Evolutionary conservation across 2,329 filamentous ascomycete genomes (phyloP).

Genomic region (Cercospora sojina): DNA sequence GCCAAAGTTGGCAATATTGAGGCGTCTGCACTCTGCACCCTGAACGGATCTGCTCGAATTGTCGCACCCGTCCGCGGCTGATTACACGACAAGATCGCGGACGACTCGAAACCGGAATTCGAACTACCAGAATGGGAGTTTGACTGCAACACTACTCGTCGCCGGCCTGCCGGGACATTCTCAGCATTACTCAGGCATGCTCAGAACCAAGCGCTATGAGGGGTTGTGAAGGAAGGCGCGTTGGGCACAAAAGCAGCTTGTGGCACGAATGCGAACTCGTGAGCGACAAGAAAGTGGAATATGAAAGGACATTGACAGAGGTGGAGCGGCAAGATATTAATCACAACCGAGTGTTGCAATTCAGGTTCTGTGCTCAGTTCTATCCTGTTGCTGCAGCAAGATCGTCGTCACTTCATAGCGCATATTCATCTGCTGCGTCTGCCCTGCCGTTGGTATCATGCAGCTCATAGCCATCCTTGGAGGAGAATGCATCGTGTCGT

Average conservation of each 20-base stretch:
- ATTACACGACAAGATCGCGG: not conserved
- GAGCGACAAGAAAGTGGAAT: not conserved
- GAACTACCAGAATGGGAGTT: too few relatives aligned
- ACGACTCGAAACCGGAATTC: not conserved
- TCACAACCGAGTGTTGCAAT: not conserved
- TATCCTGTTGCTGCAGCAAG: not conserved
- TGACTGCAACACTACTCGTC: not conserved
- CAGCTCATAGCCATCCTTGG: slow-evolving; percentile 13
- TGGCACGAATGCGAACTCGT: not conserved
- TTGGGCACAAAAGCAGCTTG: not conserved
- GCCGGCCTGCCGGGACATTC: not conserved
- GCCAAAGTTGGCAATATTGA: not conserved
- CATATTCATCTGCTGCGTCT: slow-evolving; percentile 11
- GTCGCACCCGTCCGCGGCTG: not conserved
- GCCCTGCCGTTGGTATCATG: slow-evolving; percentile 18
- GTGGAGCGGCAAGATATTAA: not conserved
- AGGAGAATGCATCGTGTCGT: slow-evolving; percentile 9
- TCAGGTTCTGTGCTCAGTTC: not conserved
- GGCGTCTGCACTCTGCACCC: not conserved
- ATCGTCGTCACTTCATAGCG: slow-evolving; percentile 13
- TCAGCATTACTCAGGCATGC: not conserved
- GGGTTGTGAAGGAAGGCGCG: not conserved
- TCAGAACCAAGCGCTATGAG: not conserved
- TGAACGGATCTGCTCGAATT: not conserved
- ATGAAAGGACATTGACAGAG: not conserved